These are phyloP conservation scores for Coniochaeta prunicola DNA, from an alignment of 2,329 filamentous ascomycete genomes.

Conservation along the genomic window DNA sequence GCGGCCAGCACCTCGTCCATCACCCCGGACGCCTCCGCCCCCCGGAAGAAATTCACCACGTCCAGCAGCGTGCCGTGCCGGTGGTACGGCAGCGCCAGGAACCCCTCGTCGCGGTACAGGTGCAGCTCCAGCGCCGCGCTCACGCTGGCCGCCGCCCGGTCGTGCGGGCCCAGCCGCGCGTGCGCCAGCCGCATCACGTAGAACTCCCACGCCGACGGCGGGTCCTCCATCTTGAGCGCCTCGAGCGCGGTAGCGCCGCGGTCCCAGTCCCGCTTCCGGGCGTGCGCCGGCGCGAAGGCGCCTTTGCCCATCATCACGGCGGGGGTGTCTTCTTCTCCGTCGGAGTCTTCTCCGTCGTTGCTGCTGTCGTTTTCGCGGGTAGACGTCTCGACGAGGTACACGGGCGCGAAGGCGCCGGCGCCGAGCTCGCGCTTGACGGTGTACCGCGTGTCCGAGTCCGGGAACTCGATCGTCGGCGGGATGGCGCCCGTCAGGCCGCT, in stretches of 20 bases:
- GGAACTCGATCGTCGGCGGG: slow-evolving; percentile 52
- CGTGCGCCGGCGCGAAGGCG: slow-evolving; percentile 43
- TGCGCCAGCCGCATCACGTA: slow-evolving; percentile 86
- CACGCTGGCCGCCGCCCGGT: slow-evolving; percentile 69
- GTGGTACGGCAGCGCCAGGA: slow-evolving; percentile 80
- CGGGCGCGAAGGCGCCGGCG: slow-evolving; percentile 88
- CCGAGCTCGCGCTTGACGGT: slow-evolving; percentile 79
- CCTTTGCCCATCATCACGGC: slow-evolving; percentile 51
- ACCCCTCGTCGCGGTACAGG: slow-evolving; percentile 83
- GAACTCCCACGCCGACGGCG: slow-evolving; percentile 89
- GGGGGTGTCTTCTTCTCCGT: slow-evolving; percentile 36
- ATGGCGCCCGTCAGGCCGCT: slow-evolving; percentile 55
- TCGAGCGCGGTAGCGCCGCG: slow-evolving; percentile 64
- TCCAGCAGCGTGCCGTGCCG: slow-evolving; percentile 92
- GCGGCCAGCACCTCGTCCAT: slow-evolving; percentile 91
- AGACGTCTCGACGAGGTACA: slow-evolving; percentile 83
- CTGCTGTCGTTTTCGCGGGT: slow-evolving; percentile 32
- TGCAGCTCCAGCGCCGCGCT: slow-evolving; percentile 85
- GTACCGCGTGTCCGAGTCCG: slow-evolving; percentile 60
- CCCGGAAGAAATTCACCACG: slow-evolving; percentile 82
- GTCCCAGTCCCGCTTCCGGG: slow-evolving; percentile 41
- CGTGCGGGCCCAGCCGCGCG: slow-evolving; percentile 61
- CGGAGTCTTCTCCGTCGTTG: too few relatives aligned
- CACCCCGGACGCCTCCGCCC: slow-evolving; percentile 59
- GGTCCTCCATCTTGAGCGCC: slow-evolving; percentile 90